A percentile compares a stretch with the other conserved stretches of the same genome.
Conservation (phyloP, 176 grass and related monocot genomes). For the Zoysia pacifica region DNA sequence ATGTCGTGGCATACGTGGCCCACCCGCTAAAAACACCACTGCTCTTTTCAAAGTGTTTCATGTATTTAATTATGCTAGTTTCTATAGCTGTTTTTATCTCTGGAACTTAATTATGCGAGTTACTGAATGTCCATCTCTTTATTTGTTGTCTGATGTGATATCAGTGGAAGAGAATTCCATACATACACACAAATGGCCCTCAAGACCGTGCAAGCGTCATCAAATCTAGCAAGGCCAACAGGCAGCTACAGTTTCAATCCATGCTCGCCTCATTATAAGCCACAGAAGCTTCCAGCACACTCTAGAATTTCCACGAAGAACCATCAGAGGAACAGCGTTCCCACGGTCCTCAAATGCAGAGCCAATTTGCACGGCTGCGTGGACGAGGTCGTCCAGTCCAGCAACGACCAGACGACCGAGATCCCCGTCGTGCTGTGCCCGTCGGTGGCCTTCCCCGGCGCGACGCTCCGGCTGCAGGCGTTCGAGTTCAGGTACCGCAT, state of each 20-base stretch:
- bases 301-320: background rate
- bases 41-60: too few relatives aligned
- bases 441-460: slow-evolving; percentile 68
- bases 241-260: background rate
- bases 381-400: slow-evolving; percentile 21
- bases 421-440: slow-evolving; percentile 64
- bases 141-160: background rate
- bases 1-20: too few relatives aligned
- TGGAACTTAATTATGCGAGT: too few relatives aligned
- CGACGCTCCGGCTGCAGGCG: slow-evolving; percentile 65
- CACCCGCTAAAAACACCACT: too few relatives aligned
- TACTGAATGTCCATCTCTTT: background rate
- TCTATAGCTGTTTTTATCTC: too few relatives aligned
- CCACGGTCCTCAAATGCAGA: slow-evolving; percentile 31
- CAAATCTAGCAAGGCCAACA: slow-evolving; percentile 9
- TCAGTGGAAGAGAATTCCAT: background rate
- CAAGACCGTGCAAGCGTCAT: slow-evolving; percentile 33
- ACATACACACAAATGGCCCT: slow-evolving; percentile 42
- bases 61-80: too few relatives aligned
- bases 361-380: slow-evolving; percentile 20
- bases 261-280: background rate
- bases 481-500: slow-evolving; percentile 93
- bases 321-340: background rate
- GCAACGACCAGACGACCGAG: slow-evolving; percentile 44
- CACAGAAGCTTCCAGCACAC: background rate